Conservation (phyloP, 2,329 filamentous ascomycete species). For the Davidsoniella neocaledoniae region DNA sequence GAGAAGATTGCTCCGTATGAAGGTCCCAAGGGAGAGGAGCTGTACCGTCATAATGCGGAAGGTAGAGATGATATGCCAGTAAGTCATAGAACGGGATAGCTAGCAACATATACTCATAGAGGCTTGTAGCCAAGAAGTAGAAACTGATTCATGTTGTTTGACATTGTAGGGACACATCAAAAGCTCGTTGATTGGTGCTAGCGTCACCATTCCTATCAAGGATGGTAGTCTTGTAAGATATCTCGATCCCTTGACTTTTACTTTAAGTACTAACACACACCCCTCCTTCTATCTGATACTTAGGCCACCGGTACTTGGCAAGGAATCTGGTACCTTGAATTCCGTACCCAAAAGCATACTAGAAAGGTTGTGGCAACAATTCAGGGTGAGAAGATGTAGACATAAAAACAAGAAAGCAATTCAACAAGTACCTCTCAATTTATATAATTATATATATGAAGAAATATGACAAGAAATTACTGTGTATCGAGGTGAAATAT, state of each 20-base stretch:
- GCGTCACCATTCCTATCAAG: slow-evolving; percentile 76
- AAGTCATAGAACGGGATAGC: slow-evolving; percentile 13
- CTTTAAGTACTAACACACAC: not conserved
- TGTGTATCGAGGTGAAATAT: no score
- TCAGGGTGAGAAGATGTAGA: slow-evolving; percentile 57
- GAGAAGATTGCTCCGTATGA: slow-evolving; percentile 72
- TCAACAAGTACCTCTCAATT: not conserved
- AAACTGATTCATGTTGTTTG: not conserved
- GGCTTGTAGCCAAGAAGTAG: not conserved
- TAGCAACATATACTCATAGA: not conserved
- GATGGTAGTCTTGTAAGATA: slow-evolving; percentile 54
- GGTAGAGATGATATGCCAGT: slow-evolving; percentile 90
- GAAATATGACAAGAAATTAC: no score
- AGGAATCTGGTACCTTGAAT: slow-evolving; percentile 89
- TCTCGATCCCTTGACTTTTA: slow-evolving; percentile 9
- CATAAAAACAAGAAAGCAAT: slow-evolving; percentile 52
- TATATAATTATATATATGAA: no score
- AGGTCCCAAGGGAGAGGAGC: slow-evolving; percentile 51
- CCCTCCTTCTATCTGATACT: not conserved
- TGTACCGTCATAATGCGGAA: slow-evolving; percentile 81
- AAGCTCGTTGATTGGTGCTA: slow-evolving; percentile 73
- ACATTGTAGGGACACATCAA: slow-evolving; percentile 70
- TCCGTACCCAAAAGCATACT: slow-evolving; percentile 57
- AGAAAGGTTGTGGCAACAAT: slow-evolving; percentile 83
- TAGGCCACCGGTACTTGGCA: slow-evolving; percentile 58